Evolutionary conservation across 805 yeast genomes (phyloP).

Genomic region (Isabelozyma gotoi): DNA sequence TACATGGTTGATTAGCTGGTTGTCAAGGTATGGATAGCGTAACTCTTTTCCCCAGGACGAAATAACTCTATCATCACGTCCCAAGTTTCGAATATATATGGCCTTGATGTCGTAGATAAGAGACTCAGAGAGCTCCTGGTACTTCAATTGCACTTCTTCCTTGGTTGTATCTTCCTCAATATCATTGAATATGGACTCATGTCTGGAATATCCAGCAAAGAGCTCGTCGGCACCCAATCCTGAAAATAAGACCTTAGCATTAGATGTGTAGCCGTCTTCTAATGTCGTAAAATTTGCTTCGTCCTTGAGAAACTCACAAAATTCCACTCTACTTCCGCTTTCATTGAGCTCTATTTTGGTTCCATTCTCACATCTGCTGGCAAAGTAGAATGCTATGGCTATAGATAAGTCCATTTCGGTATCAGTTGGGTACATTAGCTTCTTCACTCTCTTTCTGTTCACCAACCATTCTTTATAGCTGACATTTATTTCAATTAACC

Average conservation of each 20-base stretch:
- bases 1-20: constrained; percentile 52
- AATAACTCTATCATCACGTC: constrained; percentile 89
- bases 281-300: constrained; percentile 4
- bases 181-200: constrained; percentile 50
- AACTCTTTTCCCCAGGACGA: constrained; percentile 86
- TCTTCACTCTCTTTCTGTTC: constrained; percentile 51
- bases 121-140: constrained; percentile 52
- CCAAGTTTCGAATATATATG: constrained; percentile 76
- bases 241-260: constrained; percentile 72
- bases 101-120: constrained; percentile 69
- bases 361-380: constrained; percentile 59
- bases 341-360: constrained; percentile 15
- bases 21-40: constrained; percentile 82
- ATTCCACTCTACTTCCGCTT: constrained; percentile 7
- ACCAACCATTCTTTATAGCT: constrained; percentile 62
- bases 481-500: constrained; percentile 71
- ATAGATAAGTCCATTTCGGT: constrained; percentile 96
- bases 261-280: constrained; percentile 41
- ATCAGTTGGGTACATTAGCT: constrained; percentile 75
- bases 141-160: constrained; percentile 17
- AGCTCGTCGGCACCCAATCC: constrained; percentile 98
- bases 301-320: constrained; percentile 15
- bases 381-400: constrained; percentile 93
- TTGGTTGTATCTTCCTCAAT: constrained; percentile 14
- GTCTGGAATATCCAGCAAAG: constrained; percentile 93